Conservation (phyloP, 192 early-diverging fungal species). For the Phlyctochytrium planicorne region DNA sequence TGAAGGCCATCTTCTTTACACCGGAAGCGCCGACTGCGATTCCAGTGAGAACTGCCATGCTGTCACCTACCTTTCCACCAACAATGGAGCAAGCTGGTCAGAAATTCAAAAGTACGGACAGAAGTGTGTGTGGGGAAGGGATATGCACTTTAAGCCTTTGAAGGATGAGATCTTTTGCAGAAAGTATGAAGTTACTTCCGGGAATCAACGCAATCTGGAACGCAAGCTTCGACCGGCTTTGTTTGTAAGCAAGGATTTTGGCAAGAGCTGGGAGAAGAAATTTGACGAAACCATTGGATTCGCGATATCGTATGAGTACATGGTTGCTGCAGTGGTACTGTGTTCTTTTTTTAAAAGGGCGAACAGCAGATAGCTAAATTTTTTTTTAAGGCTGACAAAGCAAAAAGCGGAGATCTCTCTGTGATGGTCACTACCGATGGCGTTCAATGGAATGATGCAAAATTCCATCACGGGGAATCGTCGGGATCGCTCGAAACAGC, state of each 20-base stretch:
- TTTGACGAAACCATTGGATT: conserved; percentile 26
- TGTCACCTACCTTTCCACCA: conserved; percentile 61
- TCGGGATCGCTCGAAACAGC: conserved; percentile 67
- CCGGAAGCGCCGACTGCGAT: conserved; percentile 22
- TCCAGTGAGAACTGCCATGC: conserved; percentile 57
- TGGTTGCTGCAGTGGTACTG: conserved; percentile 72
- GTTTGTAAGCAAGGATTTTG: conserved; percentile 21
- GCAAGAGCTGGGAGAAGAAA: conserved; percentile 19
- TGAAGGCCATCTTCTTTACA: conserved; percentile 78
- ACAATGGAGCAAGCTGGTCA: conserved; percentile 70
- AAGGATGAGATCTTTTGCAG: conserved; percentile 77
- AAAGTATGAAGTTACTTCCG: conserved; percentile 52
- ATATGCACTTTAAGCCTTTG: conserved; percentile 55
- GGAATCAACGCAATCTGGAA: conserved; percentile 46
- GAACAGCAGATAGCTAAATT: neutral
- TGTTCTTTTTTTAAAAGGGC: neutral
- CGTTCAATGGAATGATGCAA: conserved; percentile 62
- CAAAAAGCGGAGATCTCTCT: conserved; percentile 44
- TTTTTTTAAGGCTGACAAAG: conserved; percentile 11
- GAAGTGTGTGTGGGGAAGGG: conserved; percentile 75
- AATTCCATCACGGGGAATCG: conserved; percentile 78
- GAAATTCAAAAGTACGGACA: conserved; percentile 65
- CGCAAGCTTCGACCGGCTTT: conserved; percentile 32
- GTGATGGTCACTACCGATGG: conserved; percentile 80
- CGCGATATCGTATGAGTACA: conserved; percentile 68